A percentile compares a stretch with the other conserved stretches of the same genome.
phyloP scores from a whole-genome alignment of 148 eudicot genomes.

The Euryodendron excelsum region DNA sequence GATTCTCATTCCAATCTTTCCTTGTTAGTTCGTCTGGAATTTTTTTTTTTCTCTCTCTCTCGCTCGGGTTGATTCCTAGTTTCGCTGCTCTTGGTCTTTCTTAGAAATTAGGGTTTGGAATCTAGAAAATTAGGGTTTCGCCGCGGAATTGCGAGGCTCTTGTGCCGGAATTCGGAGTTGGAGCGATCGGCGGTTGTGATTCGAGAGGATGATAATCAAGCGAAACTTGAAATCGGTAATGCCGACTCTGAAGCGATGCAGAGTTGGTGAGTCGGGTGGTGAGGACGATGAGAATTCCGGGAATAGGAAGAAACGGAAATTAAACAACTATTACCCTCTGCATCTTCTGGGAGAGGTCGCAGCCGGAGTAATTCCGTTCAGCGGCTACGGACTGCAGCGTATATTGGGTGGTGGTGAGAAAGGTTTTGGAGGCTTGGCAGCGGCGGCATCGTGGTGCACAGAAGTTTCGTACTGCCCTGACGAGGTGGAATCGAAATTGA shows the following conservation, averaged over 20 bases:
- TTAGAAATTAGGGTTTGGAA: slow-evolving; percentile 19
- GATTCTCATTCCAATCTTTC: slow-evolving; percentile 7
- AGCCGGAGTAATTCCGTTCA: slow-evolving; percentile 64
- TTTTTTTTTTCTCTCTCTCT: neutral
- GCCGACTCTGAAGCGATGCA: slow-evolving; percentile 82
- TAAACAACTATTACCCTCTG: slow-evolving; percentile 54
- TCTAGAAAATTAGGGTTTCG: slow-evolving; percentile 23
- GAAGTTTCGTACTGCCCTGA: slow-evolving; percentile 31
- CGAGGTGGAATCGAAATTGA: slow-evolving; percentile 31
- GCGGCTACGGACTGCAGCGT: slow-evolving; percentile 35
- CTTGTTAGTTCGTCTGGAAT: neutral
- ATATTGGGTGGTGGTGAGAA: slow-evolving; percentile 26
- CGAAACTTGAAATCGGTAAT: slow-evolving; percentile 84
- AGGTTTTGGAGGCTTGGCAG: slow-evolving; percentile 15
- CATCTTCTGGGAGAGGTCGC: slow-evolving; percentile 68
- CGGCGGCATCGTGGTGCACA: slow-evolving; percentile 34
- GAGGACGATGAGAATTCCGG: slow-evolving; percentile 49
- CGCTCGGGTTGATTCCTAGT: neutral
- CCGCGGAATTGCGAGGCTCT: slow-evolving; percentile 9
- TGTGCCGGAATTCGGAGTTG: neutral
- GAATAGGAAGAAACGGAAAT: slow-evolving; percentile 44
- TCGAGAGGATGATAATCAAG: slow-evolving; percentile 81
- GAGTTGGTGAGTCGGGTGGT: slow-evolving; percentile 43
- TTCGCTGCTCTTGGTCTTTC: neutral
- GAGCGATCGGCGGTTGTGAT: neutral